Conservation (phyloP, 805 yeast genomes). For the Myxozyma lipomycoides region DNA sequence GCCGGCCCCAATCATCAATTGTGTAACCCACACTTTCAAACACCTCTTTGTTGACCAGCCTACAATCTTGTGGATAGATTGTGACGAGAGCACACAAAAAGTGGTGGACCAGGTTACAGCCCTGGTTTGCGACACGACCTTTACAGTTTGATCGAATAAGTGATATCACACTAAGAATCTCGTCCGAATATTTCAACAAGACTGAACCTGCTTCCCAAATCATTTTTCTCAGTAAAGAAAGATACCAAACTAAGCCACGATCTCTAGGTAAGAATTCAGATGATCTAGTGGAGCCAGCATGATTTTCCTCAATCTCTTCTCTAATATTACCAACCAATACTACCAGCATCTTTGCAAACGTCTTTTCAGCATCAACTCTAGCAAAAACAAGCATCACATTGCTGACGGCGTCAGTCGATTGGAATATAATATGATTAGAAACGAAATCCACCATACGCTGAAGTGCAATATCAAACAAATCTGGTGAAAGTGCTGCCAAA, state of each 20-base stretch:
- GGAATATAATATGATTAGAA: constrained; percentile 53
- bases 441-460: constrained; percentile 48
- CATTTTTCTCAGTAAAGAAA: constrained; percentile 65
- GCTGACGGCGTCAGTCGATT: constrained; percentile 61
- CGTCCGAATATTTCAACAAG: constrained; percentile 44
- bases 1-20: constrained; percentile 45
- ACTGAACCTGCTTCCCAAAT: constrained; percentile 61
- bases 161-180: constrained; percentile 47
- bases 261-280: constrained; percentile 73
- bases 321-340: constrained; percentile 51
- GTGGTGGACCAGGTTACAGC: constrained; percentile 64
- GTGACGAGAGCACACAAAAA: constrained; percentile 60
- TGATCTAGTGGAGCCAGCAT: constrained; percentile 71
- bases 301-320: constrained; percentile 67
- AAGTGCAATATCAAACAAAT: constrained; percentile 32
- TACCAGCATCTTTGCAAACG: constrained; percentile 45
- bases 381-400: constrained; percentile 70
- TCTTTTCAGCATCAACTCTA: constrained; percentile 53
- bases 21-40: constrained; percentile 11
- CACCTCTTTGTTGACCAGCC: constrained; percentile 18
- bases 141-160: constrained; percentile 46
- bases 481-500: constrained; percentile 34
- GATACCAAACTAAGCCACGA: constrained; percentile 65
- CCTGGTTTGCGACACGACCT: constrained; percentile 62
- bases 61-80: constrained; percentile 37